Base-by-base conservation (phyloP, 768 basidiomycete species). In the Leucocoprinus birnbaumii region DNA sequence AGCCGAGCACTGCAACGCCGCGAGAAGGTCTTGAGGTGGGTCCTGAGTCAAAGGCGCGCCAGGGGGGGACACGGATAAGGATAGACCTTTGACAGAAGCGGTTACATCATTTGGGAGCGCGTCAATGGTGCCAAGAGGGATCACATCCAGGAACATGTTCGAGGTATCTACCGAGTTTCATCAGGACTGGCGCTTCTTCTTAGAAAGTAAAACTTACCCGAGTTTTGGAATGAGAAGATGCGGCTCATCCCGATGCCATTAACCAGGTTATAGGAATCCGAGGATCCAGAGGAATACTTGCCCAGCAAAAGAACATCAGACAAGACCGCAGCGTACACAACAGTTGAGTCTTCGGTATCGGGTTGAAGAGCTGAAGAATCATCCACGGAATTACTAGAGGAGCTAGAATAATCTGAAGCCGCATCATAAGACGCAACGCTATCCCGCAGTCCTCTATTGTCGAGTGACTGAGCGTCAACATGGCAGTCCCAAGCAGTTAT, bases 241-340 rank as follows among this genome's bases (percentile, higher is more conserved):
- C 61, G 83, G 51, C 58, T 78, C 62, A 65, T 64, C 63, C 77
- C 84, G 65, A 61, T 69, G 57, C 59, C 70, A 7, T 69, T 65
- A 21, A 68, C 59, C 57, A 69, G 59, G 41, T 58, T 57, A 68
- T 65, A 66, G 50, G 59, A 58, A 16, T 42, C 41, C 3, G 31
- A 41, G 24, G 41, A 51, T 24, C 56, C 61, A 27, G 58, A 50
- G 37, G 65, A 55, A 16, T 54, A 58, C 1, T 57, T 58, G 16
- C 82, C 78, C 25, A 91, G 65, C n/a, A 92, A 60, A 46, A 89
- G 65, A 27, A 92, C 54, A 65, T 94, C 90, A 16, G 81, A 81
- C 68, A 92, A 90, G 13, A 89, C 77, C 53, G 77, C 74, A 37
- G 65, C 71, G 58, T 71, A 71, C 16, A 73, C 63, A 56, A 63